Conservation (phyloP, 177 flowering plant species). For the Vitis hybrid region DNA sequence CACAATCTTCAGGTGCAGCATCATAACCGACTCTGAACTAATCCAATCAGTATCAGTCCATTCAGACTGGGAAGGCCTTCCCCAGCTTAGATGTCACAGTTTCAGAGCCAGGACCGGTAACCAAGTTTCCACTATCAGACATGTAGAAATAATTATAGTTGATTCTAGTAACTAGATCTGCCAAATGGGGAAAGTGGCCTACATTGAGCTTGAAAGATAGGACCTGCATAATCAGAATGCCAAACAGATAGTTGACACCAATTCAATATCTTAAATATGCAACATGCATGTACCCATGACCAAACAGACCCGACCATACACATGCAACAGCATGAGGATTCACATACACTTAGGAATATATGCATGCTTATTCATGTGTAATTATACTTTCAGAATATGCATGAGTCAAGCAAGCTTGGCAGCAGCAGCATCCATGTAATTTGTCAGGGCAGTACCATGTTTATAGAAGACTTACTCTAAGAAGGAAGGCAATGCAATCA, state of each 20-base stretch:
- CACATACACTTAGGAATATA: no score
- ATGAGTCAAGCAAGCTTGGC: no score
- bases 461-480: constrained; percentile 54
- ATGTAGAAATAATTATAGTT: constrained; percentile 92
- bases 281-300: neutral
- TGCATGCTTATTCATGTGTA: no score
- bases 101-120: constrained; percentile 57
- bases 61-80: constrained; percentile 37
- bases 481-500: constrained; percentile 94
- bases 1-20: no score
- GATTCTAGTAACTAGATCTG: constrained; percentile 90
- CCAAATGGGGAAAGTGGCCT: constrained; percentile 94
- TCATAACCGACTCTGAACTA: neutral
- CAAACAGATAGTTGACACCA: neutral
- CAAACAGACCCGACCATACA: neutral
- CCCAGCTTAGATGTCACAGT: constrained; percentile 42
- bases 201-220: constrained; percentile 93
- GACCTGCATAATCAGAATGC: constrained; percentile 50
- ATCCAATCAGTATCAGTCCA: constrained; percentile 12
- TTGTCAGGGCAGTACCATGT: no score
- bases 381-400: no score
- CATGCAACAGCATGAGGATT: neutral
- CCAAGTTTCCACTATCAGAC: constrained; percentile 82
- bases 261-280: neutral
- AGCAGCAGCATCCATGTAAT: no score